Evolutionary conservation across 495 filamentous ascomycete genomes (phyloP).

Genomic region (Trichoderma parareesei): DNA sequence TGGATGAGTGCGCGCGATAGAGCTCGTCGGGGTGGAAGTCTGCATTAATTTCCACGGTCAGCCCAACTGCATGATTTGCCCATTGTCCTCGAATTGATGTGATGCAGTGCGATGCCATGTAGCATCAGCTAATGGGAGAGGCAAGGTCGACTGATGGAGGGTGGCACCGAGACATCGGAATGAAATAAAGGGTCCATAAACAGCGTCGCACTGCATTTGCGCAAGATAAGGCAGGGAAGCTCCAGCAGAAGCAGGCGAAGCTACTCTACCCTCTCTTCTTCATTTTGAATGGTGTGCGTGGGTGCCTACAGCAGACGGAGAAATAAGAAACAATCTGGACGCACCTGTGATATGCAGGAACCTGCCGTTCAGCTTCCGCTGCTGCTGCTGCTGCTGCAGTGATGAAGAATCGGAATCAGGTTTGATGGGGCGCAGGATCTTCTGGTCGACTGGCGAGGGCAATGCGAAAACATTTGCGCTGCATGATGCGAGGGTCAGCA

Average conservation of each 20-base stretch:
- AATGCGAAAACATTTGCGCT: neutral
- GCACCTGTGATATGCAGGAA: conserved; percentile 95
- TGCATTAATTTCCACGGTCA: conserved; percentile 26
- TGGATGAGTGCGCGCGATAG: conserved; percentile 70
- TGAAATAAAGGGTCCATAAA: neutral
- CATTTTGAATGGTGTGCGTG: neutral
- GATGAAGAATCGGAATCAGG: neutral
- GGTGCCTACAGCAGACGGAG: conserved; percentile 11
- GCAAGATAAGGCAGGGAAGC: conserved; percentile 9
- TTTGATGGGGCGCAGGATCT: neutral
- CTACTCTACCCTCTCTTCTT: neutral
- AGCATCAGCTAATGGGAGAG: conserved; percentile 1
- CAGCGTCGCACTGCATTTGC: conserved; percentile 3
- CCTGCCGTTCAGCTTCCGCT: conserved; percentile 58
- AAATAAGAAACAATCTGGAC: conserved; percentile 17
- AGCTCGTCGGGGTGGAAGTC: conserved; percentile 86
- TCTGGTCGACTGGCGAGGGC: conserved; percentile 2
- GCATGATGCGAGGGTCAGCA: neutral
- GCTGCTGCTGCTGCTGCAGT: conserved; percentile 25
- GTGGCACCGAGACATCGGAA: neutral
- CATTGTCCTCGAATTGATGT: neutral
- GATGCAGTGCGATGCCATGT: neutral
- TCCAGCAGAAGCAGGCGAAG: neutral
- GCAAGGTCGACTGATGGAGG: conserved; percentile 12
- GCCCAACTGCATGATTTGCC: neutral